Base-by-base conservation (phyloP, 306 rosid species). In the Vigna nakashimae region DNA sequence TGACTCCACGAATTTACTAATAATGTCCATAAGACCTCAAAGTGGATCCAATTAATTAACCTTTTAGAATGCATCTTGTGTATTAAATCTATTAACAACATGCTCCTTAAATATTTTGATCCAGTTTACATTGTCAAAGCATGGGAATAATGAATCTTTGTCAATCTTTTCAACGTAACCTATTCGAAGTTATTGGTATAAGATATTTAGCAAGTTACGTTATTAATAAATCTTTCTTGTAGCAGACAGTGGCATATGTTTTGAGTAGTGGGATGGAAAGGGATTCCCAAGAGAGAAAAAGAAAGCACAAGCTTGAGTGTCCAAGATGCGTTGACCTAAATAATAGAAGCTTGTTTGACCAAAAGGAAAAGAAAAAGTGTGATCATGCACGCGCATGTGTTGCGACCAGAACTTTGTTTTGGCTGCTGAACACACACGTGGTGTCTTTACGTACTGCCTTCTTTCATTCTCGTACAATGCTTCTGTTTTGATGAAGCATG, bases 401-500 rank as follows among this genome's bases (percentile, higher is more conserved):
- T 30, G 6, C 38, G 38, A 34, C 38, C 38, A 36, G 9, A 36
- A 53, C 46, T 9, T 20, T 69, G 55, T 65, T 26, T 12, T 48
- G 67, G 62, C 3, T 59, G 20, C 3, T 62, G 9, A 71, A 57
- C 72, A 48, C 46, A 51, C 66, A 79, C 69, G 78, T 40, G 71
- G 32, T 12, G 26, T 30, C 20, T 42, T 17, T 38, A 17, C 3
- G 40, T 13, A n/a, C 24, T 30, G 3, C 4, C 4, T 45, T 67
- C 7, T 53, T 28, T 70, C 12, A 11, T 30, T 51, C 49, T 71
- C 75, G 11, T 34, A n/a, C 5, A 10, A 9, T 63, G 46, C 17
- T 16, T 49, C 28, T 32, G 9, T 18, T 22, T 15, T n/a, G 17
- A 9, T 1, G 66, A 63, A 50, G 30, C 65, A 30, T 28, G 74